A percentile compares a stretch with the other conserved stretches of the same genome.
Evolutionary conservation across 2,329 filamentous ascomycete species (phyloP).

Genomic region (Cladophialophora bantiana): DNA sequence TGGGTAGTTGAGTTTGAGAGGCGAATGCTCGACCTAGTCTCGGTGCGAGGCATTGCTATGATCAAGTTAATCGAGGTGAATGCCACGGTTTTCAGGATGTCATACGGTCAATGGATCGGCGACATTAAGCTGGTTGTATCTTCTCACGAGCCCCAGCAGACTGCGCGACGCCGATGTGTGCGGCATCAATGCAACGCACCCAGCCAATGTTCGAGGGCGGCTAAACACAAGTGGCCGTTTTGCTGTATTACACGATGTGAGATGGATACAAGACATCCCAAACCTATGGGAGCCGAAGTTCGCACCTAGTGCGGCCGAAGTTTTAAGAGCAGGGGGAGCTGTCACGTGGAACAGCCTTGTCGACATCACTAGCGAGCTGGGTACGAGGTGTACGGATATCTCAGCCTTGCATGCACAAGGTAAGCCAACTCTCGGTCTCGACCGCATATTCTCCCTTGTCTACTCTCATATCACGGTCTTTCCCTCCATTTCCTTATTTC

Average conservation of each 20-base stretch:
- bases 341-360: not conserved
- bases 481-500: no score
- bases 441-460: no score
- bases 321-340: not conserved
- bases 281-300: conserved; percentile 1
- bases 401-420: no score
- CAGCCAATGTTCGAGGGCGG: not conserved
- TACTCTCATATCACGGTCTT: no score
- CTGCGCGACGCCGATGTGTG: conserved; percentile 32
- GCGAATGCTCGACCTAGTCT: conserved; percentile 56
- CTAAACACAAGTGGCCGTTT: not conserved
- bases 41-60: conserved; percentile 55
- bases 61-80: conserved; percentile 37
- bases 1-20: conserved; percentile 52
- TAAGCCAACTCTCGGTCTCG: no score
- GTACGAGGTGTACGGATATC: no score
- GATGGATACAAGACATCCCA: not conserved
- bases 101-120: conserved; percentile 51
- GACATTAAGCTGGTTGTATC: conserved; percentile 38
- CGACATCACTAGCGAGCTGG: not conserved
- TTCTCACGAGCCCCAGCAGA: conserved; percentile 35
- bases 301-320: not conserved
- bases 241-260: not conserved
- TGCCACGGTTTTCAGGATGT: not conserved
- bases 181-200: conserved; percentile 22